Conservation (phyloP, 2,329 filamentous ascomycete species). For the Tolypocladium album region DNA sequence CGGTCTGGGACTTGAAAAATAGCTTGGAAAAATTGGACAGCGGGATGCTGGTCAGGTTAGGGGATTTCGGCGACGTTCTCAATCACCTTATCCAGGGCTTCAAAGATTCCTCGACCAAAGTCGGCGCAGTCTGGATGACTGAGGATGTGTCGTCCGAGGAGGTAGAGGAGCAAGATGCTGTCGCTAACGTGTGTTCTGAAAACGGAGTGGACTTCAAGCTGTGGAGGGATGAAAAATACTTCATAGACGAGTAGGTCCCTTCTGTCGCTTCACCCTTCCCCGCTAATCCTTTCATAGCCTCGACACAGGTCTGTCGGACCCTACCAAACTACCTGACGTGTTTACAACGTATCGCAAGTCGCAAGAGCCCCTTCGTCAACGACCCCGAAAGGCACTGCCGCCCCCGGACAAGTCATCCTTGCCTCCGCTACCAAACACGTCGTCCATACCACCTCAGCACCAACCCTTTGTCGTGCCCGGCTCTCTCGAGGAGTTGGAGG, state of each 20-base stretch:
- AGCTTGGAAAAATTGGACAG: slow-evolving; percentile 48
- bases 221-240: slow-evolving; percentile 69
- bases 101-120: slow-evolving; percentile 25
- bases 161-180: slow-evolving; percentile 46
- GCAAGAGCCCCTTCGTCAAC: slow-evolving; percentile 58
- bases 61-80: slow-evolving; percentile 48
- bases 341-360: slow-evolving; percentile 67
- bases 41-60: slow-evolving; percentile 53
- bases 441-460: slow-evolving; percentile 44
- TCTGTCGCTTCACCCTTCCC: not conserved
- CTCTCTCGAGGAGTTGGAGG: slow-evolving; percentile 39
- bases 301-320: slow-evolving; percentile 48
- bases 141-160: slow-evolving; percentile 62
- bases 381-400: slow-evolving; percentile 47
- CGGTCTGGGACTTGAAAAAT: slow-evolving; percentile 61
- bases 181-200: slow-evolving; percentile 41
- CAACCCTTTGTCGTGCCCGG: slow-evolving; percentile 54
- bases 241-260: slow-evolving; percentile 61
- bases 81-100: slow-evolving; percentile 43
- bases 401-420: slow-evolving; percentile 38
- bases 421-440: slow-evolving; percentile 41
- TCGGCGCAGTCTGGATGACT: slow-evolving; percentile 65
- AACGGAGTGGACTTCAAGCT: slow-evolving; percentile 48
- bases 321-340: slow-evolving; percentile 57
- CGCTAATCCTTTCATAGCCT: slow-evolving; percentile 33